Percentiles rank a stretch among this genome's conserved stretches.
phyloP scores from a whole-genome alignment of 179 eudicot genomes.

The Kewa caespitosa region DNA sequence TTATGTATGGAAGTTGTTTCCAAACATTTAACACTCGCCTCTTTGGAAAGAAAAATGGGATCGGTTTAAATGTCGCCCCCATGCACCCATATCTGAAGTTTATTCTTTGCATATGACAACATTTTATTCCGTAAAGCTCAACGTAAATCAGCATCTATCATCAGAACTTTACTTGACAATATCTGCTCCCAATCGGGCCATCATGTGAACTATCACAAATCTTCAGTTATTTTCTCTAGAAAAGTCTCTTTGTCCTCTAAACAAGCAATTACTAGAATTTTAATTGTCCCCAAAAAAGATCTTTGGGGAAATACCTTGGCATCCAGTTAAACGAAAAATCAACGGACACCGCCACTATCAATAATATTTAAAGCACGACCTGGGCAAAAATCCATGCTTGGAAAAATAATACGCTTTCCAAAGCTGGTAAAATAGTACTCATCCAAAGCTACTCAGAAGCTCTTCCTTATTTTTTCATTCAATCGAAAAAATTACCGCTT shows the following conservation, averaged over 20 bases:
- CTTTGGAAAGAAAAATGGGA: neutral
- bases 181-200: neutral
- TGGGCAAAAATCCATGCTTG: no score
- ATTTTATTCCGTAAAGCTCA: neutral
- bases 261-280: neutral
- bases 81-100: neutral
- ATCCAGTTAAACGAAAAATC: no score
- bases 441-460: no score
- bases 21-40: neutral
- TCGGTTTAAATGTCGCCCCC: neutral
- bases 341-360: no score
- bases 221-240: neutral
- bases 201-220: neutral
- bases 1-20: neutral
- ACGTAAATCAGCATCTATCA: neutral
- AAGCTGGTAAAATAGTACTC: no score
- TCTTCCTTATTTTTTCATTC: no score
- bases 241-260: neutral
- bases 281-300: neutral
- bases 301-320: neutral
- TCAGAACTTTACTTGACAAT: no score
- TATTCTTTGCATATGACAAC: neutral
- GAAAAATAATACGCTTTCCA: no score
- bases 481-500: no score
- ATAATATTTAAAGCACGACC: no score